Evolutionary conservation across 331 rosid species (phyloP).

Genomic region (Malus hybrid): DNA sequence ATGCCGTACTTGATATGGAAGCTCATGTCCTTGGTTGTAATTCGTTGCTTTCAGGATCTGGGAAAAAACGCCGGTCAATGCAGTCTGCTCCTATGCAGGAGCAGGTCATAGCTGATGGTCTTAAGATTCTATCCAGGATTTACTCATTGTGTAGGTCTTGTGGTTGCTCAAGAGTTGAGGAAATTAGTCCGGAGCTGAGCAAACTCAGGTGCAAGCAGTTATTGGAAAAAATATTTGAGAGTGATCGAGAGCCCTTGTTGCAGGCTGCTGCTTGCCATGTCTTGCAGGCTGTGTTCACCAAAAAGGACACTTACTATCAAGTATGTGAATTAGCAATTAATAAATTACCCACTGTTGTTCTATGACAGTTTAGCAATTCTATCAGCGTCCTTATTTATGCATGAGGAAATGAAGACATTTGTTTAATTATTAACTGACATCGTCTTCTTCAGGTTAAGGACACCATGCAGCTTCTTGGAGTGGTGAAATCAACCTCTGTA

Average conservation of each 20-base stretch:
- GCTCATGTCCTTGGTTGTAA: constrained; percentile 75
- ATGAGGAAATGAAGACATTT: constrained; percentile 4
- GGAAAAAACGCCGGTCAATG: constrained; percentile 70
- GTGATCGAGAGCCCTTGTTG: constrained; percentile 83
- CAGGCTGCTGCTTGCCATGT: constrained; percentile 87
- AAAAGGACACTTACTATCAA: constrained; percentile 74
- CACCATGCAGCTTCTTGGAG: constrained; percentile 89
- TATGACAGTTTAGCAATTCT: background rate
- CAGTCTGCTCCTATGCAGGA: constrained; percentile 94
- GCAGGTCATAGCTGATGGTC: constrained; percentile 93
- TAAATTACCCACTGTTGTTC: background rate
- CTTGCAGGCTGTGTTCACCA: constrained; percentile 84
- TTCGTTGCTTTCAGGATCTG: constrained; percentile 59
- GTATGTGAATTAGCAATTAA: constrained; percentile 25
- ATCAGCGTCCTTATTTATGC: constrained; percentile 13
- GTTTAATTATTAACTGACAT: constrained; percentile 14
- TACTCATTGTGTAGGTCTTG: constrained; percentile 52
- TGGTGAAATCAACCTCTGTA: constrained; percentile 68
- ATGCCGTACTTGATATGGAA: constrained; percentile 92
- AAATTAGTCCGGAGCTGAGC: constrained; percentile 54
- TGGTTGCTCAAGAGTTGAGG: constrained; percentile 65
- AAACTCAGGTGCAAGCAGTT: constrained; percentile 86
- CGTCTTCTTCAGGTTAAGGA: constrained; percentile 74
- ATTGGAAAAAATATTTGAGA: constrained; percentile 74
- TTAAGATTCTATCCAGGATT: constrained; percentile 67